A percentile compares a stretch with the other conserved stretches of the same genome.
phyloP scores from a whole-genome alignment of 371 early-diverging fungal genomes.

The Chytridiales sp. region DNA sequence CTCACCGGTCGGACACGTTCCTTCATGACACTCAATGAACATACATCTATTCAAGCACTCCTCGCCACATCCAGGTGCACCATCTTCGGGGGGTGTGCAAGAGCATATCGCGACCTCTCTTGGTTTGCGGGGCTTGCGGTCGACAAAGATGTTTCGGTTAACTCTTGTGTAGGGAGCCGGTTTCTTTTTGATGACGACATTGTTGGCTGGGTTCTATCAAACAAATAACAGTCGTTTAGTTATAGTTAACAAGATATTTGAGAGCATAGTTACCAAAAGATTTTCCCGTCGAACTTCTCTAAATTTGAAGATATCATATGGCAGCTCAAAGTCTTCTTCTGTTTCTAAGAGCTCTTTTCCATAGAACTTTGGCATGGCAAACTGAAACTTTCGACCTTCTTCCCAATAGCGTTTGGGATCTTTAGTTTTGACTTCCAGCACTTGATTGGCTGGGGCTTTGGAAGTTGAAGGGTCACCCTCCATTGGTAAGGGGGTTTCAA shows the following conservation, averaged over 20 bases:
- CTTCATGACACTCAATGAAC: constrained; percentile 76
- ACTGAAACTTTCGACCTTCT: constrained; percentile 19
- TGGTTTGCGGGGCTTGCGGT: constrained; percentile 61
- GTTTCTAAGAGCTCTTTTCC: constrained; percentile 29
- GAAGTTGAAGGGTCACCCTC: background rate
- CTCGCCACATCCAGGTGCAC: constrained; percentile 64
- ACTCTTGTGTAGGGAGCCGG: constrained; percentile 35
- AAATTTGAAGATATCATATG: constrained; percentile 35
- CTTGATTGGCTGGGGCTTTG: too few species aligned
- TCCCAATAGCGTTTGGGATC: background rate
- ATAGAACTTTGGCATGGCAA: constrained; percentile 38
- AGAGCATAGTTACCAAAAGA: constrained; percentile 14
- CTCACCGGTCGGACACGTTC: constrained; percentile 67
- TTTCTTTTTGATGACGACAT: constrained; percentile 10
- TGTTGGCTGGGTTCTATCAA: background rate
- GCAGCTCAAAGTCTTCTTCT: constrained; percentile 43
- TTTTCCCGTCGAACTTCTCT: constrained; percentile 20
- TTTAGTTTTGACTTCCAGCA: background rate
- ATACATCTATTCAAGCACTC: constrained; percentile 75
- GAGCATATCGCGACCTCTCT: constrained; percentile 55
- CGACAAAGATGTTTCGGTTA: constrained; percentile 66
- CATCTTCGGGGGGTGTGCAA: constrained; percentile 59
- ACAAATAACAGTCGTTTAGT: background rate
- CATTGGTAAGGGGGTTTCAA: background rate
- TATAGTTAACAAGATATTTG: background rate